Base-by-base conservation (phyloP, 257 asterid genomes). In the Scutellaria baicalensis region DNA sequence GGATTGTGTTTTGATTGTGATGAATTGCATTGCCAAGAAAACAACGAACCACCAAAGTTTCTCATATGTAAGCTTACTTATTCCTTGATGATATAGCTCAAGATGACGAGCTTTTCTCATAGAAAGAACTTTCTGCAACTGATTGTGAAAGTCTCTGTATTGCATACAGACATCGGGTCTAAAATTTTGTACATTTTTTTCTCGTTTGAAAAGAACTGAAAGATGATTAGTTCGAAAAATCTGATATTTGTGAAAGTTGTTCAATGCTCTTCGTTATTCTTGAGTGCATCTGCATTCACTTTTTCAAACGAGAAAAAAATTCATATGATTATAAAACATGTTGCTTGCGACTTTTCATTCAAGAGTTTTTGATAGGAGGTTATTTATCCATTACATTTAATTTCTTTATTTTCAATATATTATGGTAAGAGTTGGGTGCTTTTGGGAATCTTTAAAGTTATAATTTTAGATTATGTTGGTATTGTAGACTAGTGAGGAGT, bases 1-100 rank as follows among this genome's bases (percentile, higher is more conserved):
- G 50, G 8, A 56, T 66, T 35, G 18, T 60, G 12, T 64, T 69
- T 77, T 64, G 64, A 50, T 66, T 55, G 69, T 14, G 73, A 70
- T 45, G 74, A 63, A 55, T 43, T 59, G 69, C 52, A 27, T 38
- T 44, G 13, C 40, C 16, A 12, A 40, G 33, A 43, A 43, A 50
- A 54, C 44, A 8, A 21, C 44, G 59, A 33, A 40, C 63, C 62
- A 23, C 39, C 55, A 14, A 36, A 35, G 71, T 62, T 42, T 72
- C n/a, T 66, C 21, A 17, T 31, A 18, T 70, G 74, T 65, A 66
- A 60, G 43, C 57, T 71, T 27, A 27, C 33, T 27, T 65, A 52
- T 66, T 64, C 65, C 52, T 56, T 64, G 80, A 54, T 10, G 63
- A 55, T 57, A 6, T 23, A 60, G 45, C 13, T 27, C 71, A 66